These are phyloP conservation scores for Hypsizygus ulmarius DNA, from an alignment of 1,284 basidiomycete species.

Conservation along the genomic window DNA sequence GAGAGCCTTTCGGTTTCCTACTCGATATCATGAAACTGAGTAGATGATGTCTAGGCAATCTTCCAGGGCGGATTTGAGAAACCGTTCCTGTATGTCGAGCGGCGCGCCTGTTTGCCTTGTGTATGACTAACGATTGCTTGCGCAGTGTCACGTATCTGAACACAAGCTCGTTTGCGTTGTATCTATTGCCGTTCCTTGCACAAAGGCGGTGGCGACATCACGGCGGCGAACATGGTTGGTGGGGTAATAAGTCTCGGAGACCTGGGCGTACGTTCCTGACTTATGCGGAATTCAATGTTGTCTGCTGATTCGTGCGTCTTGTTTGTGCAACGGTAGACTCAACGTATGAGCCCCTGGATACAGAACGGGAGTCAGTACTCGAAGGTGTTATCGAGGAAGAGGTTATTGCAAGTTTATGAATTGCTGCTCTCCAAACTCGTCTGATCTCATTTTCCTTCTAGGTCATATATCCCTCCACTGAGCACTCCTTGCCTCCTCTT, in stretches of 20 bases:
- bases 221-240: slow-evolving; percentile 4
- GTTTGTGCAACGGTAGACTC: slow-evolving; percentile 17
- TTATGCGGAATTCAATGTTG: slow-evolving; percentile 6
- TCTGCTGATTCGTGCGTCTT: background rate
- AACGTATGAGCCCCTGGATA: slow-evolving; percentile 34
- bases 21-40: slow-evolving; percentile 9
- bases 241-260: slow-evolving; percentile 14
- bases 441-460: slow-evolving; percentile 3
- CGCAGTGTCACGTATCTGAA: slow-evolving; percentile 82
- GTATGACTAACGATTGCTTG: slow-evolving; percentile 8
- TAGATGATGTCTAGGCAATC: slow-evolving; percentile 46
- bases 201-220: slow-evolving; percentile 34
- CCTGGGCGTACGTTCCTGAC: slow-evolving; percentile 1
- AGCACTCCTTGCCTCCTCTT: slow-evolving; percentile 42
- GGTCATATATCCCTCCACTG: background rate
- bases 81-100: slow-evolving; percentile 68
- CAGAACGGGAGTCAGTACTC: slow-evolving; percentile 2
- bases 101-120: slow-evolving; percentile 2
- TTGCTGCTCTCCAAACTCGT: background rate
- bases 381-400: slow-evolving; percentile 11
- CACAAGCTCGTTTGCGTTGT: slow-evolving; percentile 86
- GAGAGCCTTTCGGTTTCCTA: slow-evolving; percentile 12
- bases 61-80: slow-evolving; percentile 76
- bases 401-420: background rate
- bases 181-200: slow-evolving; percentile 74